Percentiles rank a stretch among this genome's conserved stretches.
These are phyloP conservation scores for Coemansia asiatica DNA, from an alignment of 192 early-diverging fungal genomes.

Conservation along the genomic window DNA sequence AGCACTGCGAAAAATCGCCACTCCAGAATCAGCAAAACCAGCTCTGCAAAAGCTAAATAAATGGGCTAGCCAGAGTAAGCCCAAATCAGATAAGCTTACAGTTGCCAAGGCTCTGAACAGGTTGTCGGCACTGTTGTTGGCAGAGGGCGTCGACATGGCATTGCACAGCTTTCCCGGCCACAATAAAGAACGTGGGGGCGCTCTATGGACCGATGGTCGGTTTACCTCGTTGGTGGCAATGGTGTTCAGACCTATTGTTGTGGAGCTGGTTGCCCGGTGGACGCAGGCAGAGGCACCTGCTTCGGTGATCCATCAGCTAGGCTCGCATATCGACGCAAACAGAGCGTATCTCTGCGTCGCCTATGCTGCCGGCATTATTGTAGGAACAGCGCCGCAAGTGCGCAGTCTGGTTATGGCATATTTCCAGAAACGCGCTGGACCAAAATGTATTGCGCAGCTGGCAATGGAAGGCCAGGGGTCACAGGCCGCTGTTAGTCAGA, in stretches of 20 bases:
- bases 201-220: conserved; percentile 36
- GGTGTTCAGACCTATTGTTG: conserved; percentile 70
- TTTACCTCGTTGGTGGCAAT: conserved; percentile 25
- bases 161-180: not conserved
- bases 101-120: conserved; percentile 20
- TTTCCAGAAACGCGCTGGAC: conserved; percentile 13
- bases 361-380: conserved; percentile 60
- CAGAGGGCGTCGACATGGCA: conserved; percentile 14
- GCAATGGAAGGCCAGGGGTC: conserved; percentile 1
- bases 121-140: conserved; percentile 37
- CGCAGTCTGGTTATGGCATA: conserved; percentile 56
- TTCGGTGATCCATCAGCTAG: conserved; percentile 25
- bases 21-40: conserved; percentile 6
- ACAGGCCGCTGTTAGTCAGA: not conserved
- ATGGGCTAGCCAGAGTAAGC: conserved; percentile 18
- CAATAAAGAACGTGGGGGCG: not conserved
- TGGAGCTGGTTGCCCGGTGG: conserved; percentile 84
- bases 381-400: conserved; percentile 72
- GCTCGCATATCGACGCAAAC: conserved; percentile 3
- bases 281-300: conserved; percentile 49
- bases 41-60: conserved; percentile 14
- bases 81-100: conserved; percentile 1
- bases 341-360: conserved; percentile 48
- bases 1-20: not conserved
- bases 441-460: conserved; percentile 16